Evolutionary conservation across 208 protist species (phyloP), one percentile per base, ranked within the genome.

Genomic region (Trypanosoma brucei): DNA sequence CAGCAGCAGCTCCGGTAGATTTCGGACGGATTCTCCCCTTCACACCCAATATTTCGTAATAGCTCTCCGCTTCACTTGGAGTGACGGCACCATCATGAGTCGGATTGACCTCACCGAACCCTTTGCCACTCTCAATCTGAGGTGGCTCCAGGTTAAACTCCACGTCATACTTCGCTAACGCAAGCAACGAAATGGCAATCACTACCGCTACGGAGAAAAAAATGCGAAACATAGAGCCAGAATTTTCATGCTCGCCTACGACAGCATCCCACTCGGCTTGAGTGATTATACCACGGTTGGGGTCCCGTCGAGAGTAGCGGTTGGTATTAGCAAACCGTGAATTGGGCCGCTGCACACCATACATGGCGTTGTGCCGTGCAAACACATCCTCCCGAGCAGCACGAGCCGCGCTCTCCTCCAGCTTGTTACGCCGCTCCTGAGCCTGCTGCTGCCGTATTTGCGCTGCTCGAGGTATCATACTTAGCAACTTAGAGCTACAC

Each of bases 81-180:
- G 45, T 73, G 22, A 75, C 62, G 33, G 56, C 60, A 8, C 34
- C 49, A n/a, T 14, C 22, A 34, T n/a, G 11, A 13, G 63, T 61
- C 30, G 76, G 46, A 50, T 60, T 62, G 3, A 87, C 48, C 62
- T 86, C 78, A 42, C 80, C 80, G 72, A 91, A 90, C 44, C 84
- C 87, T 33, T 68, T 73, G 22, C 84, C 87, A 57, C 71, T 88
- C 61, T 89, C 83, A 33, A 93, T 65, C 60, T 93, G 87, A 33
- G 87, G 87, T 30, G 90, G 80, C 71, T 94, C 85, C 4, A 94
- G 11, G 59, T 84, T 86, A 75, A 84, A 91, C 77, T 94, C 88
- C 46, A 83, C 76, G 61, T 94, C 88, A 53, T 91, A 94, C 70
- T 92, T 94, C 36, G 75, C 75, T 14, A 85, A 72, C 4, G 58